Conservation (phyloP, 1,139 yeast genomes). For the Debaryomycetaceae sp. region DNA sequence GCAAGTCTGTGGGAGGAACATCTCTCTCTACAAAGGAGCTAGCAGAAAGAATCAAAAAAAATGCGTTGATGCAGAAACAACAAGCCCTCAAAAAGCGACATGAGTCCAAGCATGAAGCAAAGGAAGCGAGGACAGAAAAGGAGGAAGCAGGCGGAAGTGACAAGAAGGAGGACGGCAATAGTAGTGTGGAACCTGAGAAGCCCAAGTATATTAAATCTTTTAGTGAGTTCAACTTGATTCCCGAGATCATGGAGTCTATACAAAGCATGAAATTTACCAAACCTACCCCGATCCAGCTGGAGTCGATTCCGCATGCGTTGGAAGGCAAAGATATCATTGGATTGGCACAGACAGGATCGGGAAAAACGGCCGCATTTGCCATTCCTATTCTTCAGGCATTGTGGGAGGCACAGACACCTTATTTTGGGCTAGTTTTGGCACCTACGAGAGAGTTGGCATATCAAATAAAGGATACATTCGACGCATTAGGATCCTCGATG, state of each 20-base stretch:
- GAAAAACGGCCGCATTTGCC: slow-evolving; percentile 85
- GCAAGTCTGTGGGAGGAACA: slow-evolving; percentile 6
- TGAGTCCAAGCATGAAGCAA: not conserved
- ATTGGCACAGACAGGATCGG: slow-evolving; percentile 80
- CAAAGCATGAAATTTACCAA: slow-evolving; percentile 58
- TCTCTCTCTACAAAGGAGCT: slow-evolving; percentile 28
- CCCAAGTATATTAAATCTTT: slow-evolving; percentile 30
- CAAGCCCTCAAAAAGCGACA: slow-evolving; percentile 1
- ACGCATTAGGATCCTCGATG: slow-evolving; percentile 87
- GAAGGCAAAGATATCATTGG: slow-evolving; percentile 83
- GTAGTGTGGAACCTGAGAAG: slow-evolving; percentile 5
- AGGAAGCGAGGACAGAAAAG: slow-evolving; percentile 11
- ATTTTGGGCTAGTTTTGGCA: slow-evolving; percentile 84
- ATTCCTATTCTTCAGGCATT: slow-evolving; percentile 87
- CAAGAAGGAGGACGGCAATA: slow-evolving; percentile 5
- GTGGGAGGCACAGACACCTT: slow-evolving; percentile 85
- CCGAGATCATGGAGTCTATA: slow-evolving; percentile 79
- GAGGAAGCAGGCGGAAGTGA: slow-evolving; percentile 11
- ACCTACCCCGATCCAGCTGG: slow-evolving; percentile 91
- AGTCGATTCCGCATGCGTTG: slow-evolving; percentile 87
- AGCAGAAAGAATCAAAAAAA: slow-evolving; percentile 52
- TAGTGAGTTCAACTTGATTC: slow-evolving; percentile 61
- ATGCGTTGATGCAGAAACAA: slow-evolving; percentile 36
- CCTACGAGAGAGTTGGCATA: slow-evolving; percentile 98
- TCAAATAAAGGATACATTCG: slow-evolving; percentile 93